Conservation (phyloP, 1,284 basidiomycete species). For the Binderoboletus segoi region DNA sequence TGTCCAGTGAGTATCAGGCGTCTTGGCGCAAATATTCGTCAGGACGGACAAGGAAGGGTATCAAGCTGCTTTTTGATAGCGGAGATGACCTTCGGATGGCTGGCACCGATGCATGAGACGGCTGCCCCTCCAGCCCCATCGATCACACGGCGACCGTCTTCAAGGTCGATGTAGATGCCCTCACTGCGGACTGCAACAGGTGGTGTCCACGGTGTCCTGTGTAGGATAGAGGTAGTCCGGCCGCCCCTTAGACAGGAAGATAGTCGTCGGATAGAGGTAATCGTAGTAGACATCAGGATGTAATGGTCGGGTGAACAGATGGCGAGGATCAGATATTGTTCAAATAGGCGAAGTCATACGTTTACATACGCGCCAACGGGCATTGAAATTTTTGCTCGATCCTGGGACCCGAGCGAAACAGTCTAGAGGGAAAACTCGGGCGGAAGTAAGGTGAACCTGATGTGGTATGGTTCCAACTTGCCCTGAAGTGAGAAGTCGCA, state of each 20-base stretch:
- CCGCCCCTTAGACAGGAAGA: too few relatives aligned
- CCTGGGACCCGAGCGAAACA: too few relatives aligned
- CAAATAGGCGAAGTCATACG: not conserved
- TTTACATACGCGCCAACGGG: not conserved
- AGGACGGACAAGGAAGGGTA: slow-evolving; percentile 63
- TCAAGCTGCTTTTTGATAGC: slow-evolving; percentile 79
- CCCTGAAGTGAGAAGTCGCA: too few relatives aligned
- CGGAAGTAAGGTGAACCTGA: too few relatives aligned
- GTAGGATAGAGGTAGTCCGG: slow-evolving; percentile 47
- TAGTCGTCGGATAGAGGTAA: slow-evolving; percentile 39
- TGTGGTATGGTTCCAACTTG: too few relatives aligned
- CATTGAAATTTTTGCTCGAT: too few relatives aligned
- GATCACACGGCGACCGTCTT: slow-evolving; percentile 66
- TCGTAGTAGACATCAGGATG: slow-evolving; percentile 20
- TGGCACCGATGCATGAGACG: slow-evolving; percentile 77
- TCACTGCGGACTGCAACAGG: slow-evolving; percentile 65
- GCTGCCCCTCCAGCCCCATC: slow-evolving; percentile 86
- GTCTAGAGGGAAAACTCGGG: too few relatives aligned
- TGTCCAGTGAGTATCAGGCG: slow-evolving; percentile 2
- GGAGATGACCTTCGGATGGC: slow-evolving; percentile 67
- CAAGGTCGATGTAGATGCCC: slow-evolving; percentile 70
- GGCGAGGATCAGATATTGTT: not conserved
- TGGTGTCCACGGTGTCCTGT: slow-evolving; percentile 68
- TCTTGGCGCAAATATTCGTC: slow-evolving; percentile 20
- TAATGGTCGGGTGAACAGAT: too few relatives aligned